A percentile compares a stretch with the other conserved stretches of the same genome.
Conservation (phyloP, 1,284 basidiomycete species). For the Moesziomyces antarcticus region DNA sequence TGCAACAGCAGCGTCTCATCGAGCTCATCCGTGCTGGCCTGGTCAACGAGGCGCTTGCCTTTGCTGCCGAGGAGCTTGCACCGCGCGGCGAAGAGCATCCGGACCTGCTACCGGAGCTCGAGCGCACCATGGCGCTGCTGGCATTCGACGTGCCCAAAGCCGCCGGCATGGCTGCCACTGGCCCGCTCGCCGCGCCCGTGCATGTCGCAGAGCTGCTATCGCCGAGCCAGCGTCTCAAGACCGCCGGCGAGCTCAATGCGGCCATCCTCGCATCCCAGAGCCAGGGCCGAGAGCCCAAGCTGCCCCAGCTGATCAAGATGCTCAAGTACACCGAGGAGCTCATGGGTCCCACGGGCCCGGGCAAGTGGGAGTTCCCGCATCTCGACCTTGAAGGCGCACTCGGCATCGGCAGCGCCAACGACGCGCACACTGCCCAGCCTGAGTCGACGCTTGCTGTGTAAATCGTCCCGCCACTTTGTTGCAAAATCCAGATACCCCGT, state of each 20-base stretch:
- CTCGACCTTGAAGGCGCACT: conserved; percentile 51
- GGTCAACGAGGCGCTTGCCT: conserved; percentile 82
- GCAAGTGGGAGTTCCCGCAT: conserved; percentile 55
- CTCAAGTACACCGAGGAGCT: conserved; percentile 87
- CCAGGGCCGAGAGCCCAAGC: conserved; percentile 90
- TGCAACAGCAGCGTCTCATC: conserved; percentile 93
- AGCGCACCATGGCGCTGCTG: conserved; percentile 92
- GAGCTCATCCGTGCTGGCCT: conserved; percentile 88
- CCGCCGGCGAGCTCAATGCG: conserved; percentile 89
- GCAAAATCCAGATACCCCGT: conserved; percentile 13
- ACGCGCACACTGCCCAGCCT: conserved; percentile 9
- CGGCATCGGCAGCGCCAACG: conserved; percentile 15
- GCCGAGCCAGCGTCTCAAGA: conserved; percentile 87
- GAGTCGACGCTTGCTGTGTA: conserved; percentile 18
- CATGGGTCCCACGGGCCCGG: conserved; percentile 73
- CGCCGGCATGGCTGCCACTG: conserved; percentile 21
- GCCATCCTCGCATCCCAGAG: conserved; percentile 91
- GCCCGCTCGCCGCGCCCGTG: conserved; percentile 70
- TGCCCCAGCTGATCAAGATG: conserved; percentile 84
- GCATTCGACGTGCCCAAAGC: conserved; percentile 77
- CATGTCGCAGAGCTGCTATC: conserved; percentile 80
- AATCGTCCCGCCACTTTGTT: conserved; percentile 1
- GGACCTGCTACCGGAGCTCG: conserved; percentile 89
- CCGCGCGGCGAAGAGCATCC: conserved; percentile 94
- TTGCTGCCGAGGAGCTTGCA: conserved; percentile 92